Evolutionary conservation across 192 early-diverging fungal species (phyloP), one percentile per base, ranked within the genome.

Genomic region (Coemansia sp.): DNA sequence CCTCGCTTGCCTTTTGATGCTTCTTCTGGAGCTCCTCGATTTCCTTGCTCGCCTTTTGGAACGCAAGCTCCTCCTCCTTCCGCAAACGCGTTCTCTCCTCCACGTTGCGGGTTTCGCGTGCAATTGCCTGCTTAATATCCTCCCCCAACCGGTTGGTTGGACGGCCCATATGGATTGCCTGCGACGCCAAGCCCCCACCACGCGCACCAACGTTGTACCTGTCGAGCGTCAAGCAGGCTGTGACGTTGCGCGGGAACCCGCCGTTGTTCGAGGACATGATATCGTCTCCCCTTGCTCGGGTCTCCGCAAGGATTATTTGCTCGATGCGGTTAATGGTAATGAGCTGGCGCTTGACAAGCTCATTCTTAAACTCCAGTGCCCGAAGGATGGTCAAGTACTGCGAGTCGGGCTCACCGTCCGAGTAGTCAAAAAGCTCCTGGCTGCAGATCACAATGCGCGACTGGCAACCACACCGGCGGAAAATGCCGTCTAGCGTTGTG

Each of bases 311-410:
- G 36, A 90, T 82, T n/a, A 83, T 86, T 20, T 87, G 84, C 65
- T 93, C 90, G 46, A 92, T 91, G 32, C 69, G 67, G 55, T 82
- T 83, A 29, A 83, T 71, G 25, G 87, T 88, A 65, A 93, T 90
- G 38, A 93, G 74, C 61, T 89, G 83, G 9, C 89, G 87, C 55
- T 89, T 90, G 9, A 92, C 92, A 56, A 86, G 78, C 58, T 93
- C 89, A 48, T 89, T 67, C 23, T 79, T 76, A 57, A 91, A 80
- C 5, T 89, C 65, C 20, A 92, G 65, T 0, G 73, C 83, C 6
- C 88, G 82, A 45, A 92, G 73, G 5, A 92, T 85, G 0, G 90
- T 92, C 34, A 88, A 35, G 59, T 73, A 88, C n/a, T 69, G 11
- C 19, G 59, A 13, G 32, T 79, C 74, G 8, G 92, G 90, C 62